These are phyloP conservation scores for Cinnamomum micranthum DNA, from an alignment of 164 flowering plant genomes.

Conservation along the genomic window DNA sequence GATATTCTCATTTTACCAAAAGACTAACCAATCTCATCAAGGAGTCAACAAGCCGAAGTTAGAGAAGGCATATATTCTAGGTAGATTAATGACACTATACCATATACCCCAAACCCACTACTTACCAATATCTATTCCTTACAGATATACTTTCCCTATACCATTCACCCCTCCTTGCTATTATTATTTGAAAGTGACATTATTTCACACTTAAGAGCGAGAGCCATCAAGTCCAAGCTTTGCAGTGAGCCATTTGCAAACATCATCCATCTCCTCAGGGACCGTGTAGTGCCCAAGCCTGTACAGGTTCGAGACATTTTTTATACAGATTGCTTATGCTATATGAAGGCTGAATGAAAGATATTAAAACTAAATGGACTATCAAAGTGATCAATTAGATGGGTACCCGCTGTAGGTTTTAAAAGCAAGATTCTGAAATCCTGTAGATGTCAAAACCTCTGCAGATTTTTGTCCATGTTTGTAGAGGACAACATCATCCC, in stretches of 20 bases:
- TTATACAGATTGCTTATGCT: not conserved
- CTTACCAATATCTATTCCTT: slow-evolving; percentile 19
- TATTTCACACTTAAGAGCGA: slow-evolving; percentile 19
- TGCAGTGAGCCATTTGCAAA: slow-evolving; percentile 70
- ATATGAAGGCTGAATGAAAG: not conserved
- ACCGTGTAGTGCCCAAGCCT: slow-evolving; percentile 96
- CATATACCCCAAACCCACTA: slow-evolving; percentile 34
- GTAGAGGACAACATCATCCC: slow-evolving; percentile 61
- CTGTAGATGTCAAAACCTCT: slow-evolving; percentile 36
- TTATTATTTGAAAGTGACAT: slow-evolving; percentile 5
- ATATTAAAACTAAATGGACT: not conserved
- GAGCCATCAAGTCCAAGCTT: slow-evolving; percentile 66
- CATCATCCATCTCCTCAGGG: slow-evolving; percentile 90
- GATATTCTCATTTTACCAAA: not conserved
- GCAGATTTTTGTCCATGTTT: slow-evolving; percentile 61
- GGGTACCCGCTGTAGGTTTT: slow-evolving; percentile 63
- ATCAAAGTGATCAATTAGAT: not conserved
- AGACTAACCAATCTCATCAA: not conserved
- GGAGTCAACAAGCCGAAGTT: not conserved
- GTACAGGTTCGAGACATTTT: slow-evolving; percentile 18
- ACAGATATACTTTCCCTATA: slow-evolving; percentile 8
- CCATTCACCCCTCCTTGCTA: slow-evolving; percentile 4
- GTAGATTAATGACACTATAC: slow-evolving; percentile 15
- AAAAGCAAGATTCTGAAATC: slow-evolving; percentile 51
- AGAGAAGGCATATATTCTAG: slow-evolving; percentile 12